These are phyloP conservation scores for Orbilia blumenaviensis DNA, from an alignment of 2,329 filamentous ascomycete species.

Conservation along the genomic window DNA sequence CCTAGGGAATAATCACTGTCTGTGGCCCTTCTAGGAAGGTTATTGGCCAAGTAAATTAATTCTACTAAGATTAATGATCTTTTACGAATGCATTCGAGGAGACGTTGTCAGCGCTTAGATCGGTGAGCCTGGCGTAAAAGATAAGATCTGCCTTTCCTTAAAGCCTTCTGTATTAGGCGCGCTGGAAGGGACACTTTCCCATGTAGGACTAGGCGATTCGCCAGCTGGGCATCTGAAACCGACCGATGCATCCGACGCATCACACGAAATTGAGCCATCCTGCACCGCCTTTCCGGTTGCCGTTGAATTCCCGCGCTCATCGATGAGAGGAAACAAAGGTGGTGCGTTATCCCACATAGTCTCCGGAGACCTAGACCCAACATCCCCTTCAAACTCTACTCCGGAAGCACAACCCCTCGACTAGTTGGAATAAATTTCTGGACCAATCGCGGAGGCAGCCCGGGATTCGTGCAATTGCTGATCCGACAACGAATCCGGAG, in stretches of 20 bases:
- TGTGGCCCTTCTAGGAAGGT: slow-evolving; percentile 23
- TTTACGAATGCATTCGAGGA: not conserved
- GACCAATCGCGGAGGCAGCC: slow-evolving; percentile 13
- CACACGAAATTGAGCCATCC: slow-evolving; percentile 32
- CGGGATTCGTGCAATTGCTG: slow-evolving; percentile 17
- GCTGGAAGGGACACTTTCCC: slow-evolving; percentile 49
- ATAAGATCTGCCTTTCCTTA: slow-evolving; percentile 46
- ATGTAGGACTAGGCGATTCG: slow-evolving; percentile 48
- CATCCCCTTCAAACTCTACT: slow-evolving; percentile 23
- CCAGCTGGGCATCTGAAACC: slow-evolving; percentile 43
- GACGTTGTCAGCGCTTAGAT: slow-evolving; percentile 47
- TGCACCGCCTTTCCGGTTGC: slow-evolving; percentile 20
- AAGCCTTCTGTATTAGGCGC: slow-evolving; percentile 50
- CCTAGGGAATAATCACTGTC: not conserved
- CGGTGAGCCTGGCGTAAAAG: slow-evolving; percentile 24
- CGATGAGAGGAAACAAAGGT: slow-evolving; percentile 4
- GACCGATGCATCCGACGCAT: slow-evolving; percentile 39
- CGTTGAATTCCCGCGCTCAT: slow-evolving; percentile 36
- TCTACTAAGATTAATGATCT: slow-evolving; percentile 38
- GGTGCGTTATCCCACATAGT: not conserved
- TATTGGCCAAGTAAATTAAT: slow-evolving; percentile 30
- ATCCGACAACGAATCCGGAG: slow-evolving; percentile 38
- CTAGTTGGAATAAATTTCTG: slow-evolving; percentile 19
- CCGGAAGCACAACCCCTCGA: not conserved
- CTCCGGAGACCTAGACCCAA: slow-evolving; percentile 4